phyloP scores from a whole-genome alignment of 805 yeast species.

The Ogataea trehaloabstinens region DNA sequence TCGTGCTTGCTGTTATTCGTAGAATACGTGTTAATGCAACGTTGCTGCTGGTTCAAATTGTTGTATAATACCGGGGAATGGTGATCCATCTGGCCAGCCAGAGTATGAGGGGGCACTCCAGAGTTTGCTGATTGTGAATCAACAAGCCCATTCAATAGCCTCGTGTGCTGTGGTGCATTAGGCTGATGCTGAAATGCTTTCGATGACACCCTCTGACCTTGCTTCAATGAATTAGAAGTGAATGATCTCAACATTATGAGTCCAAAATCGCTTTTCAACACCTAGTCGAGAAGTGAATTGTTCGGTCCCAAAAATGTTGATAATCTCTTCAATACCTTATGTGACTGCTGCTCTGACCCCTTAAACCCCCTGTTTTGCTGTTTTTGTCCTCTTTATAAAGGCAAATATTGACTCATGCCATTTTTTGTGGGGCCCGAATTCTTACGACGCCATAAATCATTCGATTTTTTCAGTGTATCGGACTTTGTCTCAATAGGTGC shows the following conservation, averaged over 20 bases:
- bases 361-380: too few species aligned
- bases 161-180: conserved; percentile 22
- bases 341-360: too few species aligned
- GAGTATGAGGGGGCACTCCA: neutral
- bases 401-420: conserved; percentile 2
- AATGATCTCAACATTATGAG: conserved; percentile 29
- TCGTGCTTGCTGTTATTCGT: conserved; percentile 8
- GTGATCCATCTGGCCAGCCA: conserved; percentile 7
- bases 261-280: too few species aligned
- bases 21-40: conserved; percentile 8
- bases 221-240: conserved; percentile 29
- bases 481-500: neutral
- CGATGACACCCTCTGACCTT: conserved; percentile 32
- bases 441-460: neutral
- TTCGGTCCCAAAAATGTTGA: too few species aligned
- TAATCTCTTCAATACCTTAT: too few species aligned
- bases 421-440: conserved; percentile 1
- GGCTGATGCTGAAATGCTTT: conserved; percentile 32
- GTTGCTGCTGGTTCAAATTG: conserved; percentile 7
- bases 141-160: conserved; percentile 22
- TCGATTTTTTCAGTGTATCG: conserved; percentile 1
- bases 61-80: neutral
- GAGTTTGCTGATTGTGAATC: conserved; percentile 18
- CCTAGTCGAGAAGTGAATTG: too few species aligned
- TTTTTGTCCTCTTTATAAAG: too few species aligned